Evolutionary conservation across 2,329 filamentous ascomycete species (phyloP), one percentile per base, ranked within the genome.

Genomic region (Dactylellina cionopaga): DNA sequence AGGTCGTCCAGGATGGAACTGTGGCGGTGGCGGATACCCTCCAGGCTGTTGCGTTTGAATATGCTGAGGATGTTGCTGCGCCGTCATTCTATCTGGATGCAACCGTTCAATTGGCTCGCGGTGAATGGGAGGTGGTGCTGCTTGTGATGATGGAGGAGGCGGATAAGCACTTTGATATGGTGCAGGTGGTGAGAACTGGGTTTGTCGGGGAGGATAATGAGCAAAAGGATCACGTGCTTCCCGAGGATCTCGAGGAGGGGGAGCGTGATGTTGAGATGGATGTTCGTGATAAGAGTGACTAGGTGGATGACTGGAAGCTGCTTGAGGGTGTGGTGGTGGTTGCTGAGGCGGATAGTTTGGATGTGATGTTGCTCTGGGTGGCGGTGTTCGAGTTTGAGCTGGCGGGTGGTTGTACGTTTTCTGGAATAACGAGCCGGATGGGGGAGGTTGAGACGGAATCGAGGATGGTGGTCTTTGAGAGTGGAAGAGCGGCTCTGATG

Each of bases 341-440:
- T 71, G 66, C 22, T 71, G 66, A 17, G 66, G 66, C 54, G 66
- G 66, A 41, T 71, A 71, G 19, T 64, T 71, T 19, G 66, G 58
- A 25, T 71, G 66, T 10, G 66, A 71, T 15, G 66, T 71, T 10
- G 66, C 58, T 24, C 66, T 58, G 13, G 66, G 66, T 17, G 66
- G 66, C 35, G 66, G 66, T 11, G 66, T 71, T 13, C 66, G 66
- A 29, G 66, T 64, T 24, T 56, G 49, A 10, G 58, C 27, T 7
- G 66, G 66, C 25, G 58, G 66, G 25, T 52, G 33, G 35, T 25
- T 54, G n/a, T 51, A 64, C 2, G 58, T 54, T 39, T 71, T 71
- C 29, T 63, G 58, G 39, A 71, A 71, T 7, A 71, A 39, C 4
- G 58, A 64, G 25, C 66, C 58, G 17, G 66, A 71, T 31, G 52